Percentiles rank a stretch among this genome's conserved stretches.
Conservation (phyloP, 306 rosid genomes). For the Quercus alba region DNA sequence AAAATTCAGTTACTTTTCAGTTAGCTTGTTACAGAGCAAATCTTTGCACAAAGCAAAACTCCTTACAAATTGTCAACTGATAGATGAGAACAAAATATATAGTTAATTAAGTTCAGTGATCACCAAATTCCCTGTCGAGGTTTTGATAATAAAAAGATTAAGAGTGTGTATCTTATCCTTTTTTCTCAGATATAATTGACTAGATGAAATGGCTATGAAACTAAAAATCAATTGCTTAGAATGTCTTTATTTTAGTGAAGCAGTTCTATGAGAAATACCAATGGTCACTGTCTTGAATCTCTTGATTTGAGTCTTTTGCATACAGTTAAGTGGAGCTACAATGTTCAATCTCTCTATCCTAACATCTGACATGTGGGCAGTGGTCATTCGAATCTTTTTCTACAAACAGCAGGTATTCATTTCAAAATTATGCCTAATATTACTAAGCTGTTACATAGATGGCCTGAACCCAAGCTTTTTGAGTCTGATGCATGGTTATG, state of each 20-base stretch:
- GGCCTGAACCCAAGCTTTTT: not conserved
- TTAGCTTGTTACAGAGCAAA: not conserved
- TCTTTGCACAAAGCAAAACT: not conserved
- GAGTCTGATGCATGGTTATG: not conserved
- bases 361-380: slow-evolving; percentile 46
- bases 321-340: slow-evolving; percentile 40
- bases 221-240: not conserved
- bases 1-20: not conserved
- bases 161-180: not conserved
- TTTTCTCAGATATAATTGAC: not conserved
- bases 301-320: not conserved
- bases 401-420: slow-evolving; percentile 29
- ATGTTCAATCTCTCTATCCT: slow-evolving; percentile 37
- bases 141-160: not conserved
- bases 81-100: not conserved
- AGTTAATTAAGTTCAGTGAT: not conserved
- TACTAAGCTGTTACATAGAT: not conserved
- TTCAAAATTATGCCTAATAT: not conserved
- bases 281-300: not conserved
- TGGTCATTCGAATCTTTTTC: slow-evolving; percentile 26
- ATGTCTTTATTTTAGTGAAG: not conserved
- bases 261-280: not conserved
- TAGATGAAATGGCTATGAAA: not conserved
- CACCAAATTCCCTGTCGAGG: not conserved
- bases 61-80: not conserved